phyloP scores from a whole-genome alignment of 768 basidiomycete species.

The Candolleomyces efflorescens region DNA sequence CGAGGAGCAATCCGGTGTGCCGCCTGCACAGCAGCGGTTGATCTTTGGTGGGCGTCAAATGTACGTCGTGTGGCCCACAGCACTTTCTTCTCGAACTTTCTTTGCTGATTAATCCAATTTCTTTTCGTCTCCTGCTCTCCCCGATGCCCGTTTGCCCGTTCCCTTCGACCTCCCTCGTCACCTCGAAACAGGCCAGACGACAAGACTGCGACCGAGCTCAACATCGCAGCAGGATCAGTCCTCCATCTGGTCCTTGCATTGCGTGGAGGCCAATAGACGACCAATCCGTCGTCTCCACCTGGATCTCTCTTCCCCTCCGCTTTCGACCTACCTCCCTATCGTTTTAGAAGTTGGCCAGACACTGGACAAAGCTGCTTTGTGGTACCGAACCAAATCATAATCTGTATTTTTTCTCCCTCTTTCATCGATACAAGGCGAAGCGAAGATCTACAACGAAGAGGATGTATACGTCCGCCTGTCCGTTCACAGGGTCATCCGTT shows the following conservation, averaged over 20 bases:
- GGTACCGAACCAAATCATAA: no score
- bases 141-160: no score
- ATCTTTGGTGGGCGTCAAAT: conserved; percentile 93
- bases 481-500: no score
- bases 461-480: no score
- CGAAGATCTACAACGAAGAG: no score
- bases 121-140: conserved; percentile 1
- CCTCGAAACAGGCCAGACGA: conserved; percentile 78
- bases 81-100: neutral
- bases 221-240: conserved; percentile 79
- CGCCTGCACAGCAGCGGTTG: conserved; percentile 91
- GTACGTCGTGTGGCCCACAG: conserved; percentile 40
- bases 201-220: conserved; percentile 81
- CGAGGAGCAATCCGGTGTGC: conserved; percentile 97
- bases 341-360: no score
- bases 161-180: no score
- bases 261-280: conserved; percentile 67
- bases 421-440: no score
- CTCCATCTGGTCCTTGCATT: conserved; percentile 95
- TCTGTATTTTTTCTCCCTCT: no score
- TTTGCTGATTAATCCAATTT: neutral
- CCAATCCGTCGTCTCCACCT: neutral
- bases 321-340: neutral
- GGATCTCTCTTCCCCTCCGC: neutral
- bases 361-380: no score